Percentiles rank a stretch among this genome's conserved stretches.
These are phyloP conservation scores for Pelargonium citronellum DNA, from an alignment of 441 rosid species.

Conservation along the genomic window DNA sequence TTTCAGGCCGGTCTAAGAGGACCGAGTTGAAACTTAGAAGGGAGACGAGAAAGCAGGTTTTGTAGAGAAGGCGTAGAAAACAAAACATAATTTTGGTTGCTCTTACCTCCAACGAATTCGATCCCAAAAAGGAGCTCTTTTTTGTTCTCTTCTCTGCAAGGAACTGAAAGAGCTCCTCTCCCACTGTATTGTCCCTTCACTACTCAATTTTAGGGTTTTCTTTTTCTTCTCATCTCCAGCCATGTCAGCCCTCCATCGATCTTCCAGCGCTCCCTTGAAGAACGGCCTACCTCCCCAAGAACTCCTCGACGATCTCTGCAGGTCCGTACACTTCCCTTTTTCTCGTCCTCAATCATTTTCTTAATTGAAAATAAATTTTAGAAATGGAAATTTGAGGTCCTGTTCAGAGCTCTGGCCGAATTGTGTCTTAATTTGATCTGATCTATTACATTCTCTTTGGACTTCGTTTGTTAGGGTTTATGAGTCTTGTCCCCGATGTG, in stretches of 20 bases:
- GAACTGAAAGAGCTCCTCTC: conserved; percentile 7
- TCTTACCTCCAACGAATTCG: background rate
- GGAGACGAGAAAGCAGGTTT: background rate
- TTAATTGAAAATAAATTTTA: background rate
- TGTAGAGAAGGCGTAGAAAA: background rate
- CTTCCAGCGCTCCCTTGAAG: conserved; percentile 61
- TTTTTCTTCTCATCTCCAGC: background rate
- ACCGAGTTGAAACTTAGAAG: no score
- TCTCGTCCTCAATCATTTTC: background rate
- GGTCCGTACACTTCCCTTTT: conserved; percentile 31
- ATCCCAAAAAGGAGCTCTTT: conserved; percentile 5
- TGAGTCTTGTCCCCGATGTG: background rate
- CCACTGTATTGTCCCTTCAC: no score
- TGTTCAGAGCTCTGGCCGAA: background rate
- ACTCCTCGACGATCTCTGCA: conserved; percentile 97
- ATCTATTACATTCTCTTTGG: background rate
- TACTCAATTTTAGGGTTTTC: background rate
- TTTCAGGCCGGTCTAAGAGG: no score
- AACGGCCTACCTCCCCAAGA: conserved; percentile 87
- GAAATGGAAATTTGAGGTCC: background rate
- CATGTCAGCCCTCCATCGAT: conserved; percentile 69
- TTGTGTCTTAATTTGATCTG: background rate
- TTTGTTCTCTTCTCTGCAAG: conserved; percentile 10
- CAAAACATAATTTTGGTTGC: background rate
- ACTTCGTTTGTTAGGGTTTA: background rate